Base-by-base conservation (phyloP, 2,329 filamentous ascomycete species). In the Dothideomycetes sp. region DNA sequence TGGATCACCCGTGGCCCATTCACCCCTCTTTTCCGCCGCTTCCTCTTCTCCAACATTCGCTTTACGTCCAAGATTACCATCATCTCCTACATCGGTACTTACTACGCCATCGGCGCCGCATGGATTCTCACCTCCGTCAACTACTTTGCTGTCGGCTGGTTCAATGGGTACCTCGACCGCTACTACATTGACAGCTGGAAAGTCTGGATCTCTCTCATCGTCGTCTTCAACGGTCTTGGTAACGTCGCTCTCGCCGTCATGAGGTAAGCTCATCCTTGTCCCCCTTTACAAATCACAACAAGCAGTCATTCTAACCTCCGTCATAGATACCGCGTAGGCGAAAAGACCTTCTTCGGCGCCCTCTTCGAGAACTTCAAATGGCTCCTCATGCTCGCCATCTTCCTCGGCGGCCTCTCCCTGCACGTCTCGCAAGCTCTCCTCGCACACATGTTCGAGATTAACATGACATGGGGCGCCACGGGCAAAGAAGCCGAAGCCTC, bases 391-490 rank as follows among this genome's bases (percentile, higher is more conserved):
- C 68, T 89, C 35, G 80, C 79, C 45, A 79, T 91, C 57, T 93
- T 91, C 69, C 69, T 94, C 14, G 85, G 85, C 38, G 85, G 85
- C 30, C 69, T 91, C 36, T 84, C 79, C 1, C 72, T 93, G 27
- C 84, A 93, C 62, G 75, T 94, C 36, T 84, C 77, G 19, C 81
- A 88, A 57, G 85, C 85, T 1, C 67, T 94, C 24, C 62, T 91
- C 34, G 72, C 78, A 4, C 86, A 93, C 65, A 84, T 91, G 75
- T 84, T 91, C 57, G 77, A 84, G 63, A 77, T 89, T 55, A 73
- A 91, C 61, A 89, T 91, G 80, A 76, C 75, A 3, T 91, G 85
- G 85, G 84, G 84, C 37, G 78, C 84, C 1, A 93, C 86, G 0
- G 74, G 79, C 31, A 93, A 93, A 63, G 86, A 94, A 64, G 75